Base-by-base conservation (phyloP, 1,139 yeast species). In the Diutina pseudorugosa region DNA sequence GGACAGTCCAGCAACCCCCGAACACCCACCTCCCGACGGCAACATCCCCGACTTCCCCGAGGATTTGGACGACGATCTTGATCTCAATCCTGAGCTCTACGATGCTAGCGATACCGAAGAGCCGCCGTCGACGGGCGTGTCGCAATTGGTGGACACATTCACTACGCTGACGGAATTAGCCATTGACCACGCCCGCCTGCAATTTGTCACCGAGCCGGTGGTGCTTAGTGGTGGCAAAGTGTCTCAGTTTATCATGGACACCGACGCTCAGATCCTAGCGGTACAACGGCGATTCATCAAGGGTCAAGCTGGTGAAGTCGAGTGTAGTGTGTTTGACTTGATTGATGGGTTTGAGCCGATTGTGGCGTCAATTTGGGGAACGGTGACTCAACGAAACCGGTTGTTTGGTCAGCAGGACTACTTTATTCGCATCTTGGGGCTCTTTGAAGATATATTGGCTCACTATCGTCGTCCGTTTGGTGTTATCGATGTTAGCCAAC, bases 251-350 rank as follows among this genome's bases (percentile, higher is more conserved):
- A 67, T 82, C 47, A 74, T 75, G 47, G 84, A 80, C 59, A 64
- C 85, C 14, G 95, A 88, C 60, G 77, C 73, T 5, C 68, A 75
- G 55, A 65, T 85, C 41, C 67, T 83, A 57, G 65, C 68, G 20
- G 72, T 87, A 2, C 90, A 85, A 58, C 69, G 94, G 50, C 73
- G 70, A 56, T 85, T 79, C 60, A 80, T 88, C 33, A 85, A 83
- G 61, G 73, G 81, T 51, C 73, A 83, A 55, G 75, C 82, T 2
- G 73, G 68, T 11, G 53, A 55, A 12, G 57, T 57, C 19, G 52
- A 69, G 50, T 65, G 67, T 42, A 60, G 71, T 1, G 63, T 82
- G 50, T 59, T 58, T 4, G 70, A 73, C 18, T 63, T 85, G 33
- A 57, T 80, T 2, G 14, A 56, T 1, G 85, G 80, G 43, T 59